Percentiles rank a stretch among this genome's conserved stretches.
These are phyloP conservation scores for Lentinula raphanica DNA, from an alignment of 768 basidiomycete genomes.

Conservation along the genomic window DNA sequence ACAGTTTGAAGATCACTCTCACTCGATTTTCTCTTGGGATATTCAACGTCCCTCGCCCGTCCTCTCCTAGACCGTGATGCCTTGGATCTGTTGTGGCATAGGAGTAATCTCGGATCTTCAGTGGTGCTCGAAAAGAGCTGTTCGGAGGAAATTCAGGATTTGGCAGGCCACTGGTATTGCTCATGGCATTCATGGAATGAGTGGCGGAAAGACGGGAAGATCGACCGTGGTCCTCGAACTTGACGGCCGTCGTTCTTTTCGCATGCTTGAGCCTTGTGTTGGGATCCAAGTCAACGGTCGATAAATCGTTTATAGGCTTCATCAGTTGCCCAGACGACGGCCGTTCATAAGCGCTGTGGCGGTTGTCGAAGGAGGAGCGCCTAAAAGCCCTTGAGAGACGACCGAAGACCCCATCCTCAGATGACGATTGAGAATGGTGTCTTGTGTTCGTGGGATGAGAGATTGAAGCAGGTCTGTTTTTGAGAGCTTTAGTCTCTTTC, in stretches of 20 bases:
- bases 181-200: background rate
- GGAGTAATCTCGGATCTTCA: conserved; percentile 1
- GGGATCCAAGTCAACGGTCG: background rate
- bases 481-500: no score
- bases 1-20: background rate
- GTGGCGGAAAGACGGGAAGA: background rate
- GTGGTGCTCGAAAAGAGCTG: background rate
- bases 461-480: background rate
- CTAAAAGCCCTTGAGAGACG: background rate
- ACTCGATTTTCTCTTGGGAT: background rate
- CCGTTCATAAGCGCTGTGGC: background rate
- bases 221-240: background rate
- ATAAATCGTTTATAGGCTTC: background rate
- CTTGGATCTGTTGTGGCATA: conserved; percentile 1
- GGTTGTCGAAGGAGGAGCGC: background rate
- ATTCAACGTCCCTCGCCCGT: background rate
- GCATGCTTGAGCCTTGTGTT: background rate
- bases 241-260: background rate
- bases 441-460: background rate
- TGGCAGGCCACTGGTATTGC: background rate
- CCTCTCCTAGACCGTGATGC: conserved; percentile 6
- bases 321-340: conserved; percentile 1
- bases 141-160: background rate
- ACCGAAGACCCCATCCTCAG: background rate
- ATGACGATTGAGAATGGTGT: background rate